phyloP scores from a whole-genome alignment of 2,329 filamentous ascomycete genomes.

The Apiospora kogelbergensis region DNA sequence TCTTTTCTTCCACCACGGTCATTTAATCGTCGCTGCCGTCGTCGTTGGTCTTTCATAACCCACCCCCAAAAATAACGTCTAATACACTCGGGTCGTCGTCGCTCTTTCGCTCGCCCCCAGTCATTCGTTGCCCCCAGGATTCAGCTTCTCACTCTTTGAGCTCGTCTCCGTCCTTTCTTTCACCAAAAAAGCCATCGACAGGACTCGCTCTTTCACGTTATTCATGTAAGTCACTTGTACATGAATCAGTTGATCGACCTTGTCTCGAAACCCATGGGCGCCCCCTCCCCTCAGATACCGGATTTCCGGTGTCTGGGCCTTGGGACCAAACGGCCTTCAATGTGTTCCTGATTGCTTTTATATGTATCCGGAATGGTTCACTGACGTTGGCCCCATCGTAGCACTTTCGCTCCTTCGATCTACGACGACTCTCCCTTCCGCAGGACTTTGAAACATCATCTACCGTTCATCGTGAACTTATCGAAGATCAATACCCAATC shows the following conservation, averaged over 20 bases:
- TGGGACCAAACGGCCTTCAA: not conserved
- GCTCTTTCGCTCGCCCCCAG: conserved; percentile 32
- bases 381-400: conserved; percentile 7
- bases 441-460: conserved; percentile 23
- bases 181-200: conserved; percentile 15
- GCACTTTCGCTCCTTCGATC: conserved; percentile 18
- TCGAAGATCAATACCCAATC: not conserved
- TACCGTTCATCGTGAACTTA: not conserved
- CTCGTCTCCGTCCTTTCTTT: conserved; percentile 48
- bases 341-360: not conserved
- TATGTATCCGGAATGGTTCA: not conserved
- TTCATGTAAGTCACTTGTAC: not conserved
- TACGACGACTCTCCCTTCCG: conserved; percentile 18
- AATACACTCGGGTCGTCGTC: conserved; percentile 28
- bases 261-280: not conserved
- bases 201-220: not conserved
- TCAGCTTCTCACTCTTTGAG: conserved; percentile 46
- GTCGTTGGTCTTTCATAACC: conserved; percentile 24
- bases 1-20: conserved; percentile 33
- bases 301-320: not conserved
- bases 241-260: not conserved
- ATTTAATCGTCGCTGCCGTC: conserved; percentile 33
- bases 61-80: conserved; percentile 27
- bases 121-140: conserved; percentile 38
- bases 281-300: not conserved